Evolutionary conservation across 192 early-diverging fungal genomes (phyloP), one percentile per base, ranked within the genome.

Genomic region (Coemansia sp.): DNA sequence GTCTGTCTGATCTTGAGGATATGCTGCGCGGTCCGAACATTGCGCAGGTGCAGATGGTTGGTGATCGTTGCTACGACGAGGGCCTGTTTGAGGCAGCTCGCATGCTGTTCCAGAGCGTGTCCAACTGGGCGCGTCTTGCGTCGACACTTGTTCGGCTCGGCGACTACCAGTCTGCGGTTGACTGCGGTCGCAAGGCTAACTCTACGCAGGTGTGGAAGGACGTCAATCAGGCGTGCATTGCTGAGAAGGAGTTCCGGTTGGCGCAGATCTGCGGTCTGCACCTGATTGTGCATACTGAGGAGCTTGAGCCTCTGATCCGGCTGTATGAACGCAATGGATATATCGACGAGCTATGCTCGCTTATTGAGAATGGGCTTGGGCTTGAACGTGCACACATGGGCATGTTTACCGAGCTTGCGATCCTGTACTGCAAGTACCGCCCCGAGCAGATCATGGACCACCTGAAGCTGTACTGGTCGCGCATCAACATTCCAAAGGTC

Each of bases 351-450:
- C 77, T 96, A 39, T 92, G 96, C 60, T 66, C 81, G 21, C 70
- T 99, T 50, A 78, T 99, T 30, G 95, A 99, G 84, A 87, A 91
- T 41, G 95, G 95, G 55, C 72, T 98, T 15, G 94, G 94, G 14
- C 73, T 99, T 56, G 97, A 99, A 80, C 87, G 97, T 53, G 97
- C 97, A 9, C 97, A 99, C 66, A 99, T 99, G 97, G 97, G 97
- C 52, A 99, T 99, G 97, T 99, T 99, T 67, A 99, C 97, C 0
- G 97, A 99, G 81, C 81, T 99, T 41, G 94, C 94, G 7, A 92
- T 99, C 53, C 78, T 97, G 62, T 99, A 99, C 81, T 89, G 92
- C 68, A 97, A 95, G 72, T 96, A 99, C 85, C 83, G 85, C 15
- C 89, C 93, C 0, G 96, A 96, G 60, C 86, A 89, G 53, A 87